These are phyloP conservation scores for Melanogaster broomeanus DNA, from an alignment of 768 basidiomycete species.

Conservation along the genomic window DNA sequence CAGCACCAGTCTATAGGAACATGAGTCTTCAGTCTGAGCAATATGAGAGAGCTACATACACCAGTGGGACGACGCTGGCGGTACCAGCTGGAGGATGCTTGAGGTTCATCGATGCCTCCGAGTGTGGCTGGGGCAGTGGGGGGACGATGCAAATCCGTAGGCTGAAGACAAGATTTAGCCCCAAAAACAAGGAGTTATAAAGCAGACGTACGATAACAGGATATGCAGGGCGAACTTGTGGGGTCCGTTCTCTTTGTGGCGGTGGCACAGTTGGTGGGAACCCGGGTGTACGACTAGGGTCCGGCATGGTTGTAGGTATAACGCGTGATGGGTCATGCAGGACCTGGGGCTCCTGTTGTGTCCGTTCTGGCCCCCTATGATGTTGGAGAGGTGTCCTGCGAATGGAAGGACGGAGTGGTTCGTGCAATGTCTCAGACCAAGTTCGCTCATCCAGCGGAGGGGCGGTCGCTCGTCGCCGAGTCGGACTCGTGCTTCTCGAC, in stretches of 20 bases:
- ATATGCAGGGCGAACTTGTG: constrained; percentile 21
- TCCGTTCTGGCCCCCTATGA: neutral
- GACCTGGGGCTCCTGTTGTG: neutral
- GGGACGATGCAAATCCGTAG: constrained; percentile 24
- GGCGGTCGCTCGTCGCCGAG: constrained; percentile 20
- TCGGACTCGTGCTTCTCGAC: constrained; percentile 45
- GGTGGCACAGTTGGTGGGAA: constrained; percentile 5
- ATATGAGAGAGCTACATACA: constrained; percentile 13
- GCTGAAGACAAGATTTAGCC: constrained; percentile 18
- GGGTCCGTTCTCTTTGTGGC: constrained; percentile 22
- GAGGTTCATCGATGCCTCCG: constrained; percentile 15
- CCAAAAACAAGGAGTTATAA: neutral
- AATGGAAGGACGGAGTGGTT: constrained; percentile 3
- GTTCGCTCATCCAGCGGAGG: constrained; percentile 30
- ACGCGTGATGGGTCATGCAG: constrained; percentile 2
- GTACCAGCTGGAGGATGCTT: constrained; percentile 27
- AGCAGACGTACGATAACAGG: constrained; percentile 19
- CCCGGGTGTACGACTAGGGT: constrained; percentile 7
- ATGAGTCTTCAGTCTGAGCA: neutral
- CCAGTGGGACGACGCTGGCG: constrained; percentile 9
- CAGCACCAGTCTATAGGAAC: constrained; percentile 15
- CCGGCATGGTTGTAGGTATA: constrained; percentile 9
- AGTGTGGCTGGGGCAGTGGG: constrained; percentile 24
- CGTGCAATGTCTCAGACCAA: constrained; percentile 18
- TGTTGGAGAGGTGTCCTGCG: constrained; percentile 10